phyloP scores from a whole-genome alignment of 2,329 filamentous ascomycete genomes.

The Apiospora arundinis region DNA sequence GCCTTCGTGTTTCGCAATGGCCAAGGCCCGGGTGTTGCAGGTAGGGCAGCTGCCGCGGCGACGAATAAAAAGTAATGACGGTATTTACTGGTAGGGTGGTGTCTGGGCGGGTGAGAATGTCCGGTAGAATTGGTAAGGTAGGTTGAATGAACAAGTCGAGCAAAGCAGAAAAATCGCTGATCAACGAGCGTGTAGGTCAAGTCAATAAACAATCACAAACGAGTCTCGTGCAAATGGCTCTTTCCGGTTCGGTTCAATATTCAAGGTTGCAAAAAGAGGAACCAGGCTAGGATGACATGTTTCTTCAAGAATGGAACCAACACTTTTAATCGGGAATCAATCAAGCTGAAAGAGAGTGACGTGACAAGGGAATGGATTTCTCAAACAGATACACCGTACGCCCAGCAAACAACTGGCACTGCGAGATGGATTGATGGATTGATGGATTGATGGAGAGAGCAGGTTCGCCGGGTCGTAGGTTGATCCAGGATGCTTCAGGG shows the following conservation, averaged over 20 bases:
- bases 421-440: neutral
- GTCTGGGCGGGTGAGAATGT: neutral
- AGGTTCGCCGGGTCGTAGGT: neutral
- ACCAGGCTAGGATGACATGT: neutral
- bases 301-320: neutral
- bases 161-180: neutral
- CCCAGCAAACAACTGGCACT: neutral
- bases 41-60: neutral
- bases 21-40: neutral
- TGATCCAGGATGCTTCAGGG: neutral
- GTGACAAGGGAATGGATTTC: slow-evolving; percentile 11
- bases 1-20: slow-evolving; percentile 8
- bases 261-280: neutral
- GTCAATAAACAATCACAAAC: neutral
- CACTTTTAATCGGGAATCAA: neutral
- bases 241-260: neutral
- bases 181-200: slow-evolving; percentile 7
- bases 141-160: neutral
- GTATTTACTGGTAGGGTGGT: neutral
- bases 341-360: slow-evolving; percentile 12
- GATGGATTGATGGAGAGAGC: no score
- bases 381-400: neutral
- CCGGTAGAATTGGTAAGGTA: neutral
- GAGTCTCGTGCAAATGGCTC: neutral
- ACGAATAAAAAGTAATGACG: neutral